Evolutionary conservation across 1,284 basidiomycete species (phyloP).

Genomic region (Somion occarium): DNA sequence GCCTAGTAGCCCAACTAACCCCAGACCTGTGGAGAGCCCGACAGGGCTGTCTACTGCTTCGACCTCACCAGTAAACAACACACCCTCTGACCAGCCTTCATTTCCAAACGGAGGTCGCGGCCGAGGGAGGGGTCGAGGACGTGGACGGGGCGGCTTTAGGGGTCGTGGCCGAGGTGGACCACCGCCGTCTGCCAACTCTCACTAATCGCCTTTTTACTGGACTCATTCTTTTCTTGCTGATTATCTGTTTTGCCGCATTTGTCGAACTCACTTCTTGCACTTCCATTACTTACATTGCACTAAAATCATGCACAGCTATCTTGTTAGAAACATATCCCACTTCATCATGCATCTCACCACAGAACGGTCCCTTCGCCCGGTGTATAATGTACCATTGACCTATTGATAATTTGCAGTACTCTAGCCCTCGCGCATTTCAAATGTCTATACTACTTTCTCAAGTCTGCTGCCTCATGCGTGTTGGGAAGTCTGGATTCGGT

Average conservation of each 20-base stretch:
- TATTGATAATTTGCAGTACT: too few relatives aligned
- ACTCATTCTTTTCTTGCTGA: background rate
- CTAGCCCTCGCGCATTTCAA: too few relatives aligned
- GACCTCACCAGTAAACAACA: background rate
- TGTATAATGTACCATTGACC: too few relatives aligned
- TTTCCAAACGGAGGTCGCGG: constrained; percentile 9
- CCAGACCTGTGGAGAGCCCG: background rate
- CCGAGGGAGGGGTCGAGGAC: constrained; percentile 11
- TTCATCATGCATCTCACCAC: too few relatives aligned
- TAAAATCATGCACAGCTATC: too few relatives aligned
- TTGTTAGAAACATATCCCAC: too few relatives aligned
- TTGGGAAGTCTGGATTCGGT: too few relatives aligned
- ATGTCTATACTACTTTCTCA: too few relatives aligned
- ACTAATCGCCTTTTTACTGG: background rate
- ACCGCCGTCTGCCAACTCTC: background rate
- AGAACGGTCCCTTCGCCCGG: too few relatives aligned
- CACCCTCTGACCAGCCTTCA: background rate
- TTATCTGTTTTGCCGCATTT: background rate
- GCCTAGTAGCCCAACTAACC: background rate
- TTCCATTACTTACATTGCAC: too few relatives aligned
- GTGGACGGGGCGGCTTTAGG: constrained; percentile 8
- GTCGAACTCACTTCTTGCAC: background rate
- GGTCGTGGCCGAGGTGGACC: constrained; percentile 11
- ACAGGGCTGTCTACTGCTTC: background rate
- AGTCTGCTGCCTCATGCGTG: too few relatives aligned